Percentiles rank a stretch among this genome's conserved stretches.
Conservation (phyloP, 768 basidiomycete species). For the Hysterangium stoloniferum region DNA sequence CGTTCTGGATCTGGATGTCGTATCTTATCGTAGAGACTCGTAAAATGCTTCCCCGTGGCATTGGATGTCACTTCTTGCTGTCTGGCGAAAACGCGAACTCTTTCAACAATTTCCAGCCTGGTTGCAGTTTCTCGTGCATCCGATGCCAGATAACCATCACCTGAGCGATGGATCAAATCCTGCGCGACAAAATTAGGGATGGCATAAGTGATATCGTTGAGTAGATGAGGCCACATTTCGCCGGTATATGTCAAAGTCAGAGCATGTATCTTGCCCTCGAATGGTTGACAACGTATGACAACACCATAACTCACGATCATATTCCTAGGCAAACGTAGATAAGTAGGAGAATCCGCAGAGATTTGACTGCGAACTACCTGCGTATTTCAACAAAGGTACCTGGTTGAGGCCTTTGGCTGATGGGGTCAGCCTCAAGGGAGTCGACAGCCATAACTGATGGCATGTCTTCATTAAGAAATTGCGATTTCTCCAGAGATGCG, state of each 20-base stretch:
- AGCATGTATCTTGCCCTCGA: constrained; percentile 1
- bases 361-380: constrained; percentile 8
- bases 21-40: constrained; percentile 35
- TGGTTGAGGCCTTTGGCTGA: background rate
- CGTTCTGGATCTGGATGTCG: constrained; percentile 37
- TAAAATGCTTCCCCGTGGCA: constrained; percentile 24
- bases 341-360: background rate
- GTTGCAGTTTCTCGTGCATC: constrained; percentile 40
- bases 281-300: constrained; percentile 4
- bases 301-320: constrained; percentile 10
- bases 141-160: constrained; percentile 23
- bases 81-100: constrained; percentile 46
- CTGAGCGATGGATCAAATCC: constrained; percentile 44
- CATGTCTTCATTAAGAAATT: constrained; percentile 8
- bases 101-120: constrained; percentile 54
- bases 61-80: constrained; percentile 25
- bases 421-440: background rate
- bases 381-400: constrained; percentile 16
- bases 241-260: constrained; percentile 34
- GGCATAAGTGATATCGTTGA: constrained; percentile 50
- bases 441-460: background rate
- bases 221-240: constrained; percentile 41
- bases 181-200: constrained; percentile 48
- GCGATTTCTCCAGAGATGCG: constrained; percentile 11
- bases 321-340: constrained; percentile 10